These are phyloP conservation scores for Tolypocladium guangdongense DNA, from an alignment of 2,329 filamentous ascomycete species.

Conservation along the genomic window DNA sequence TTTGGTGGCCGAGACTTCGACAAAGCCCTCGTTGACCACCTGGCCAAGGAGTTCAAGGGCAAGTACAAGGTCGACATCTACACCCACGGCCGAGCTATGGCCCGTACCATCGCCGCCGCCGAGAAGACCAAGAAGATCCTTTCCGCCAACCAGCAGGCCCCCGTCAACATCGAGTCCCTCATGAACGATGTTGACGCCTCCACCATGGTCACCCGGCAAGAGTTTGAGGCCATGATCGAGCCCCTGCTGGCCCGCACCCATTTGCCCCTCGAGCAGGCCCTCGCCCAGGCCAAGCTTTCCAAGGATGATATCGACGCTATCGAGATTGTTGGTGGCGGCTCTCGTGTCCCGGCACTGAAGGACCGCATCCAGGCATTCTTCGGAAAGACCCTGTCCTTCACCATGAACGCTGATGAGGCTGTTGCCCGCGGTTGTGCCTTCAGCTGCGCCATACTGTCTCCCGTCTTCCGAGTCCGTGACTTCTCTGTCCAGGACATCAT, in stretches of 20 bases:
- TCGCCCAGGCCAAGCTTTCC: conserved; percentile 86
- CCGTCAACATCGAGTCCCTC: conserved; percentile 92
- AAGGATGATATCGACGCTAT: conserved; percentile 86
- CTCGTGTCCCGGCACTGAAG: conserved; percentile 89
- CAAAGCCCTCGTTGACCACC: conserved; percentile 87
- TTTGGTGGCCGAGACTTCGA: conserved; percentile 98
- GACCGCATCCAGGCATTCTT: conserved; percentile 84
- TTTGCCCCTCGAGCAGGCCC: conserved; percentile 74
- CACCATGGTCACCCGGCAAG: conserved; percentile 82
- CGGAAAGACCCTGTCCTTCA: conserved; percentile 85
- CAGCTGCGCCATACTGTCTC: conserved; percentile 93
- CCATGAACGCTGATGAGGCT: conserved; percentile 96
- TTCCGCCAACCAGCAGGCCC: conserved; percentile 86
- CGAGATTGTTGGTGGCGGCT: conserved; percentile 90
- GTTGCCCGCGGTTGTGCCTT: conserved; percentile 93
- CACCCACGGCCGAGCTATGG: conserved; percentile 78
- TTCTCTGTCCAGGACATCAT: conserved; percentile 97
- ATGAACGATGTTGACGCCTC: conserved; percentile 97
- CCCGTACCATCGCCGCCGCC: conserved; percentile 76
- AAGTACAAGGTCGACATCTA: conserved; percentile 97
- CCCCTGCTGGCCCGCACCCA: conserved; percentile 67
- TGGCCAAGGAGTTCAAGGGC: conserved; percentile 90
- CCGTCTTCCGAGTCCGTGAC: conserved; percentile 96
- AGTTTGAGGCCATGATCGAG: conserved; percentile 83
- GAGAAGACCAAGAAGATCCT: conserved; percentile 99